A percentile compares a stretch with the other conserved stretches of the same genome.
Conservation (phyloP, 306 rosid genomes). For the Quercus rubra region DNA sequence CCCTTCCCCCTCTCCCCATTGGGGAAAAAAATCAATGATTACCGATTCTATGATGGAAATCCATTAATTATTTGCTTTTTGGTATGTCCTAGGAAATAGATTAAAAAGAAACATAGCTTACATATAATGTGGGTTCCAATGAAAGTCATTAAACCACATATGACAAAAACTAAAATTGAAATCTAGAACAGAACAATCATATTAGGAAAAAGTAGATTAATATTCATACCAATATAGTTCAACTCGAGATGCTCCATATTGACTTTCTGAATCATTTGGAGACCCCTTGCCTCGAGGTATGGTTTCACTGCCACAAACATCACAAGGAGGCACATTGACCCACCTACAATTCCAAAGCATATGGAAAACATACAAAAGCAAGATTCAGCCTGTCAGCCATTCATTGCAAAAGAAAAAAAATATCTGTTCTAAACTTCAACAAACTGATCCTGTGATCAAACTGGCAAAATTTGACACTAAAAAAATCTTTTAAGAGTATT, state of each 20-base stretch:
- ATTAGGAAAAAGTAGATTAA: slow-evolving; percentile 12
- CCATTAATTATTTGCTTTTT: neutral
- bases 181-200: slow-evolving; percentile 5
- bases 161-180: slow-evolving; percentile 1
- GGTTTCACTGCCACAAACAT: slow-evolving; percentile 62
- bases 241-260: slow-evolving; percentile 60
- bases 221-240: slow-evolving; percentile 62
- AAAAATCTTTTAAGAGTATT: neutral
- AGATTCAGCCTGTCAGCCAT: slow-evolving; percentile 4
- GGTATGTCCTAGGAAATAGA: neutral
- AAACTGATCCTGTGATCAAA: neutral
- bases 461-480: neutral
- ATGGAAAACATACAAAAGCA: neutral
- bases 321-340: slow-evolving; percentile 82
- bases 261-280: slow-evolving; percentile 67
- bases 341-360: slow-evolving; percentile 46
- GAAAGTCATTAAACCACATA: neutral
- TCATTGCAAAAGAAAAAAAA: neutral
- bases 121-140: slow-evolving; percentile 10
- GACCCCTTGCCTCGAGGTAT: slow-evolving; percentile 38
- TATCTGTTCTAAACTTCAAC: neutral
- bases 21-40: neutral
- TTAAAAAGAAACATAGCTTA: slow-evolving; percentile 6
- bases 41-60: neutral
- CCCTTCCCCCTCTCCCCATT: neutral